Evolutionary conservation across 768 basidiomycete genomes (phyloP).

Genomic region (Lentinula guzmanii): DNA sequence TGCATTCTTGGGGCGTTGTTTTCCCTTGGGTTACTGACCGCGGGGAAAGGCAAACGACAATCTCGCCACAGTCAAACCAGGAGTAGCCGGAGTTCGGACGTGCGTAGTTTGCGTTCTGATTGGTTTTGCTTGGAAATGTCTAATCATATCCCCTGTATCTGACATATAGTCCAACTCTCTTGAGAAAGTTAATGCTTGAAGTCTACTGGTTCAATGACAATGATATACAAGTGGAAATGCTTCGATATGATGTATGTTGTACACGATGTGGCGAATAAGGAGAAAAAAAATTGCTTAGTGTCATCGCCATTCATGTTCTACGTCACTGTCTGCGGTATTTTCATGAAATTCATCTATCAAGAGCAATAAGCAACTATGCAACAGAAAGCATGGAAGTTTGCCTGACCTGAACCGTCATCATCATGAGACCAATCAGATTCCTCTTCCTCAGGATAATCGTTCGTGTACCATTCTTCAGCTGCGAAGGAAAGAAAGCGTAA

Average conservation of each 20-base stretch:
- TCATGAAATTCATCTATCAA: constrained; percentile 53
- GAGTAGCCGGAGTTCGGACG: neutral
- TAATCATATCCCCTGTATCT: neutral
- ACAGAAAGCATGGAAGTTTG: neutral
- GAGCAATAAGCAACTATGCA: neutral
- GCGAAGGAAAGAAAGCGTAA: neutral
- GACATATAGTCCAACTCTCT: neutral
- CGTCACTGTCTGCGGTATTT: constrained; percentile 41
- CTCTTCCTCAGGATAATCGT: constrained; percentile 79
- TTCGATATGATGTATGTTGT: neutral
- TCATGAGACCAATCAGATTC: constrained; percentile 27
- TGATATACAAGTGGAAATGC: neutral
- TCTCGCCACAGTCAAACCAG: neutral
- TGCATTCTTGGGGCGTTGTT: constrained; percentile 30
- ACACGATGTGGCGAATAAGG: neutral
- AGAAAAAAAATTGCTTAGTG: neutral
- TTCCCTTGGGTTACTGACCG: constrained; percentile 33
- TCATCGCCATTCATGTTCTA: constrained; percentile 27
- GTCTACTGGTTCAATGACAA: neutral
- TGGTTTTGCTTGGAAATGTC: neutral
- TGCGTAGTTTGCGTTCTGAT: neutral
- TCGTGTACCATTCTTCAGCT: constrained; percentile 83
- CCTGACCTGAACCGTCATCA: constrained; percentile 26
- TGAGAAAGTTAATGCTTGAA: neutral
- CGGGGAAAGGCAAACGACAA: constrained; percentile 13